Evolutionary conservation across 345 rosid genomes (phyloP).

Genomic region (Eucalyptus regnans): DNA sequence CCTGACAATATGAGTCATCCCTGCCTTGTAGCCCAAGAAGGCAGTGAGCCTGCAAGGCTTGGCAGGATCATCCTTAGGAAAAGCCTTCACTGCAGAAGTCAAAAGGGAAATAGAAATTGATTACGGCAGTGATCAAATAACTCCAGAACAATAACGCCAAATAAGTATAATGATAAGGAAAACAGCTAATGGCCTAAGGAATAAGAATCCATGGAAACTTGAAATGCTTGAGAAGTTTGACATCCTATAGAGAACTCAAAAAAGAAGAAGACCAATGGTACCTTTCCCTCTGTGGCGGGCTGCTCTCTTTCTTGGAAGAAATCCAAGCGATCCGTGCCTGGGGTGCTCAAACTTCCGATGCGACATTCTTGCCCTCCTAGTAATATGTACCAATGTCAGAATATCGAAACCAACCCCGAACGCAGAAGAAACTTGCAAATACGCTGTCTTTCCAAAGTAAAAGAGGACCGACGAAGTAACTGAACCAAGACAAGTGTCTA

Average conservation of each 20-base stretch:
- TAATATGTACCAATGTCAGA: not conserved
- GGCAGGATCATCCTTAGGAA: conserved; percentile 20
- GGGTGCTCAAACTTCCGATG: conserved; percentile 13
- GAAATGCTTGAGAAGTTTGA: not conserved
- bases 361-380: not conserved
- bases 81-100: not conserved
- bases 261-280: not conserved
- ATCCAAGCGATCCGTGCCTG: conserved; percentile 30
- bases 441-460: not conserved
- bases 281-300: not conserved
- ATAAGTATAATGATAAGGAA: not conserved
- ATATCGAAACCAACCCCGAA: not conserved
- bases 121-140: not conserved
- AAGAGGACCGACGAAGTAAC: not conserved
- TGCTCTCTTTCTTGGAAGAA: conserved; percentile 7
- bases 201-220: not conserved
- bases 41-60: not conserved
- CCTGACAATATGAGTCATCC: conserved; percentile 23
- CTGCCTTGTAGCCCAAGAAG: not conserved
- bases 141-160: not conserved
- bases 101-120: conserved; percentile 9
- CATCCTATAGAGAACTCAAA: not conserved
- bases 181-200: not conserved
- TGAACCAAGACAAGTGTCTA: not conserved
- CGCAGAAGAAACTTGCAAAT: not conserved